Conservation (phyloP, 345 rosid genomes). For the Atalantia buxifolia region DNA sequence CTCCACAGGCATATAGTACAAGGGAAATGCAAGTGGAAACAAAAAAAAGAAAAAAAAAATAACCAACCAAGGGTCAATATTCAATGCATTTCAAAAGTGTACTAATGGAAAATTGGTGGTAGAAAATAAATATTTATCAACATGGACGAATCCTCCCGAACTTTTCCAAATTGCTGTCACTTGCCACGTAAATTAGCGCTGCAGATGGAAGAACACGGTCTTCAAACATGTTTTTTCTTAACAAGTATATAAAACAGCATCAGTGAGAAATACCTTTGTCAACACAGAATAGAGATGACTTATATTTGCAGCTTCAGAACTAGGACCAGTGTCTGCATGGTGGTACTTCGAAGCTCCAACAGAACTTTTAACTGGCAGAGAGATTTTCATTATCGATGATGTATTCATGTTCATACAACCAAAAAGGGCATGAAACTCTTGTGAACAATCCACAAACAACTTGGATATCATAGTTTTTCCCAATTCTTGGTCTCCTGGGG, state of each 20-base stretch:
- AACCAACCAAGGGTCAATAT: neutral
- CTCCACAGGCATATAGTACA: neutral
- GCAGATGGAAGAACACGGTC: neutral
- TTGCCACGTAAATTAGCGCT: neutral
- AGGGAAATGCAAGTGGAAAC: neutral
- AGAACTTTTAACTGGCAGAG: slow-evolving; percentile 22
- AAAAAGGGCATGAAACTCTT: slow-evolving; percentile 61
- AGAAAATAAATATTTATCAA: neutral
- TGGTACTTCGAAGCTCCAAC: slow-evolving; percentile 21
- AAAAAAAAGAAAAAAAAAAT: neutral
- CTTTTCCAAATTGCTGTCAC: neutral
- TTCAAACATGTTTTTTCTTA: neutral
- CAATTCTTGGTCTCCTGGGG: slow-evolving; percentile 33
- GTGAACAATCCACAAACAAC: slow-evolving; percentile 53
- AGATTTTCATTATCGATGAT: slow-evolving; percentile 28
- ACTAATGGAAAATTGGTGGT: neutral
- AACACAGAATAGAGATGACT: slow-evolving; percentile 43
- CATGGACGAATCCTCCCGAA: neutral
- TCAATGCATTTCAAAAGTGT: neutral
- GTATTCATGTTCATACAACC: slow-evolving; percentile 37
- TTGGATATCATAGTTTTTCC: slow-evolving; percentile 53
- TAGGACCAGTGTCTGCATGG: slow-evolving; percentile 22
- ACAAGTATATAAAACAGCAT: neutral
- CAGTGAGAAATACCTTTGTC: slow-evolving; percentile 41
- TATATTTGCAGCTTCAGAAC: slow-evolving; percentile 54